Evolutionary conservation across 176 grass and related monocot genomes (phyloP).

Genomic region (Musa schizocarpa): DNA sequence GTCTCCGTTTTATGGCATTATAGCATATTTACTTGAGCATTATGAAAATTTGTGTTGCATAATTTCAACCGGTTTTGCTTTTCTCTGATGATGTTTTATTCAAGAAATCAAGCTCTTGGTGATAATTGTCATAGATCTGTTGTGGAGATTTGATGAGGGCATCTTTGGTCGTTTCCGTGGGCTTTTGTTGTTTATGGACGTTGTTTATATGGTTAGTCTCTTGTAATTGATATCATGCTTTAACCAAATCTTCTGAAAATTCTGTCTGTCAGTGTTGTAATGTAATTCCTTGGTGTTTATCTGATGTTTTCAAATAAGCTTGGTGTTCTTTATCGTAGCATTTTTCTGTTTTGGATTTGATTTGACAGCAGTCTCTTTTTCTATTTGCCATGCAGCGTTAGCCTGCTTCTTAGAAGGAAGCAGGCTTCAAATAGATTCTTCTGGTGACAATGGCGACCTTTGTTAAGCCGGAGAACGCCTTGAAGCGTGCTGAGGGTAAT

Average conservation of each 20-base stretch:
- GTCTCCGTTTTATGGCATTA: too few species aligned
- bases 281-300: too few species aligned
- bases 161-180: background rate
- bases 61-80: background rate
- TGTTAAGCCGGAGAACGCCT: conserved; percentile 88
- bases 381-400: background rate
- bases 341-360: background rate
- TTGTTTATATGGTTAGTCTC: too few species aligned
- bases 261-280: too few species aligned
- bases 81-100: background rate
- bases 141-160: background rate
- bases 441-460: conserved; percentile 66
- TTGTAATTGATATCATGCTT: background rate
- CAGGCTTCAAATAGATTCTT: conserved; percentile 13
- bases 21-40: too few species aligned
- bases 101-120: background rate
- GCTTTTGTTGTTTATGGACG: too few species aligned
- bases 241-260: background rate
- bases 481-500: conserved; percentile 88
- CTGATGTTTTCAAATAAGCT: background rate
- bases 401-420: conserved; percentile 2
- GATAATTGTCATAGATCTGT: background rate
- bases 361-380: background rate
- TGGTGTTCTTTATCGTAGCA: background rate
- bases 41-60: background rate